Conservation (phyloP, 2,329 filamentous ascomycete genomes). For the Cladosporium austrohemisphaericum region DNA sequence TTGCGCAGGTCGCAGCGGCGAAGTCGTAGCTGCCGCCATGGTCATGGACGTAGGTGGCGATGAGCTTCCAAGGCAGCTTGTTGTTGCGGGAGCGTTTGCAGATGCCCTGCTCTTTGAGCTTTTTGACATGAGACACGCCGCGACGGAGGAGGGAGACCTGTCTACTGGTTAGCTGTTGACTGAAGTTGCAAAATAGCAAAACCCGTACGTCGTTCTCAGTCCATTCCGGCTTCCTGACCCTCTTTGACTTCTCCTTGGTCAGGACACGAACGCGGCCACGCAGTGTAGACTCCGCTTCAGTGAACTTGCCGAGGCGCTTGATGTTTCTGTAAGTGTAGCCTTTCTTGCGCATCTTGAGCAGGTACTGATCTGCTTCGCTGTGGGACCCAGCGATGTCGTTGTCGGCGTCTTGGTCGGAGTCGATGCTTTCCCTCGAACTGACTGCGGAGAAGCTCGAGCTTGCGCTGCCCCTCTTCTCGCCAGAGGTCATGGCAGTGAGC, state of each 20-base stretch:
- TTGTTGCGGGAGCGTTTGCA: constrained; percentile 8
- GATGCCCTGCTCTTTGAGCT: constrained; percentile 2
- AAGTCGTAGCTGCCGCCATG: constrained; percentile 57
- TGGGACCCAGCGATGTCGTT: neutral
- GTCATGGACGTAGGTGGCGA: constrained; percentile 51
- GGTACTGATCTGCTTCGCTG: constrained; percentile 25
- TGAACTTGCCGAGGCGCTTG: constrained; percentile 50
- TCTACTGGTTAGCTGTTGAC: no score
- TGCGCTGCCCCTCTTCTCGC: neutral
- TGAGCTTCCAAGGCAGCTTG: constrained; percentile 58
- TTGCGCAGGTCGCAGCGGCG: constrained; percentile 59
- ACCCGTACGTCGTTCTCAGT: constrained; percentile 58
- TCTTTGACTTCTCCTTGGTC: constrained; percentile 59
- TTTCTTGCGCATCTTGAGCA: constrained; percentile 52
- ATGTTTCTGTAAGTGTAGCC: constrained; percentile 67
- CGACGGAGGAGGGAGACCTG: constrained; percentile 29
- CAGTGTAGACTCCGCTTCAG: constrained; percentile 68
- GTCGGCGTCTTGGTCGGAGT: neutral
- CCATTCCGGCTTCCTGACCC: constrained; percentile 66
- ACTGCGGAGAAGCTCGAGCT: neutral
- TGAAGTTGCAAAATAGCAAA: neutral
- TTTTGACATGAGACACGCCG: constrained; percentile 21
- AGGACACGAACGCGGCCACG: constrained; percentile 64
- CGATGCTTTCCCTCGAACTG: neutral
- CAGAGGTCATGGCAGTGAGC: neutral